These are phyloP conservation scores for Penicillium digitatum DNA, from an alignment of 2,329 filamentous ascomycete genomes.

Conservation along the genomic window DNA sequence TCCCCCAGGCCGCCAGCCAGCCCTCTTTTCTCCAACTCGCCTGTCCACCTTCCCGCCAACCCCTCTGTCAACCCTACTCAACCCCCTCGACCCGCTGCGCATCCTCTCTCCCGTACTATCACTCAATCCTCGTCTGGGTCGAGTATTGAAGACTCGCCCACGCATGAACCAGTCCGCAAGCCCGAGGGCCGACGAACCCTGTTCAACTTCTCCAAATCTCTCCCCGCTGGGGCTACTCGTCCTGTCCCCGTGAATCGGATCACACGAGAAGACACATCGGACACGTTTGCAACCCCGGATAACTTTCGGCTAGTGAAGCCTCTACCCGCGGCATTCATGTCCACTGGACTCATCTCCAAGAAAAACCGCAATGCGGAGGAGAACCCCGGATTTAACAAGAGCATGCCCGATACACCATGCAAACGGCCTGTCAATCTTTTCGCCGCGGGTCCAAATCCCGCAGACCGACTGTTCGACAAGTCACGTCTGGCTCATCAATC, in stretches of 20 bases:
- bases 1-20: conserved; percentile 54
- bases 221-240: conserved; percentile 63
- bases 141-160: conserved; percentile 71
- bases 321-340: conserved; percentile 81
- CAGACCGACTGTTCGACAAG: conserved; percentile 59
- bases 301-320: conserved; percentile 74
- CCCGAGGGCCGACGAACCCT: conserved; percentile 52
- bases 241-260: conserved; percentile 45
- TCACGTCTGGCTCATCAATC: conserved; percentile 64
- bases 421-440: conserved; percentile 75
- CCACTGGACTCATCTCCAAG: conserved; percentile 91
- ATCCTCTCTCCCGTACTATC: conserved; percentile 80
- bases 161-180: conserved; percentile 55
- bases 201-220: conserved; percentile 67
- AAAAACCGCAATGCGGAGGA: conserved; percentile 80
- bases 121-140: conserved; percentile 83
- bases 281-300: conserved; percentile 67
- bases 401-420: conserved; percentile 92
- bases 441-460: conserved; percentile 57
- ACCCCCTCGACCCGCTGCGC: conserved; percentile 51
- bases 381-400: conserved; percentile 52
- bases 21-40: conserved; percentile 38
- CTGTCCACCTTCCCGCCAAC: conserved; percentile 7
- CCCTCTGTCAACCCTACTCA: conserved; percentile 24
- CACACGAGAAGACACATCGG: conserved; percentile 49